A percentile compares a stretch with the other conserved stretches of the same genome.
Evolutionary conservation across 2,329 filamentous ascomycete genomes (phyloP).

Genomic region (Davidsoniella eucalypti): DNA sequence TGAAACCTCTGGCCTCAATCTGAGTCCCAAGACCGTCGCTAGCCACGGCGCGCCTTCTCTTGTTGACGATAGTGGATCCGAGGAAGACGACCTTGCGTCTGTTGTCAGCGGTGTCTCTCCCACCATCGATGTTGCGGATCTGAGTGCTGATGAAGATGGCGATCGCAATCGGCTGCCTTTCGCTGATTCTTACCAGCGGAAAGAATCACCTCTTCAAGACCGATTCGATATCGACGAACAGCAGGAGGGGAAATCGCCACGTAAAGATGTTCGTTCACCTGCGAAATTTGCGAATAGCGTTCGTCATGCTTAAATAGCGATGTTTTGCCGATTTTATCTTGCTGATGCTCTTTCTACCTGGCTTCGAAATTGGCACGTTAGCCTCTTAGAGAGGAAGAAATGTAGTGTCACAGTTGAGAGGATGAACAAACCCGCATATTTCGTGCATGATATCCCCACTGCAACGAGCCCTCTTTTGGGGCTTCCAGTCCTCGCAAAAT

Average conservation of each 20-base stretch:
- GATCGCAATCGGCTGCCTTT: not conserved
- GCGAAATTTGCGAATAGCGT: slow-evolving; percentile 3
- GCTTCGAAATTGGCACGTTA: not conserved
- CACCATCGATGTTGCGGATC: slow-evolving; percentile 11
- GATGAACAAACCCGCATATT: not conserved
- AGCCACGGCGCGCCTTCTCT: slow-evolving; percentile 66
- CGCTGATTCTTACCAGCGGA: slow-evolving; percentile 1
- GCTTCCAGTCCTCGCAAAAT: too few relatives aligned
- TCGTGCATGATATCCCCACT: not conserved
- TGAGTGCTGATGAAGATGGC: slow-evolving; percentile 9
- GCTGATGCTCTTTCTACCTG: not conserved
- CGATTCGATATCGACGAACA: slow-evolving; percentile 5
- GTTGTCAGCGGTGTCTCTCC: slow-evolving; percentile 10
- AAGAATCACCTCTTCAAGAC: slow-evolving; percentile 2
- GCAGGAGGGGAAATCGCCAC: slow-evolving; percentile 2
- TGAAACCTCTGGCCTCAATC: slow-evolving; percentile 31
- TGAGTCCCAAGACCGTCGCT: slow-evolving; percentile 52
- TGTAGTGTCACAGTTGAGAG: not conserved
- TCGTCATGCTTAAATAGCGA: slow-evolving; percentile 1
- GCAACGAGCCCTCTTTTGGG: too few relatives aligned
- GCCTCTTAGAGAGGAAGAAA: not conserved
- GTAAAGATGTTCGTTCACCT: slow-evolving; percentile 3
- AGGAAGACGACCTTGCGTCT: slow-evolving; percentile 34
- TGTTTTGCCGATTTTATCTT: not conserved
- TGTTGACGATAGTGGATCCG: slow-evolving; percentile 67